A percentile compares a stretch with the other conserved stretches of the same genome.
Conservation (phyloP, 139 green algal species). For the Asterochloris sp. region DNA sequence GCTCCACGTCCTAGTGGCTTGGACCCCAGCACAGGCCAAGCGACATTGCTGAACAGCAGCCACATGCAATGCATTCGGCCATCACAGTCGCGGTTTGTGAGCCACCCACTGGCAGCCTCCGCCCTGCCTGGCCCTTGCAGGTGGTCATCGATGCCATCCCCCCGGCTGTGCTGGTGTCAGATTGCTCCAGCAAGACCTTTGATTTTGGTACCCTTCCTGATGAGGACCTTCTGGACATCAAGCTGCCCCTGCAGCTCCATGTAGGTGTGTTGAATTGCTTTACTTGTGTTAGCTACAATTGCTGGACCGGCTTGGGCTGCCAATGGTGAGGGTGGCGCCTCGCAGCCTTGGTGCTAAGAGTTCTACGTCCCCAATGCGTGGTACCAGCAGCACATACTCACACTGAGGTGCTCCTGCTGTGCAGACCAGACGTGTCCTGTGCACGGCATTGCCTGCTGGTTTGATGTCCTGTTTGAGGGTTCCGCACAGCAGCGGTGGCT, state of each 20-base stretch:
- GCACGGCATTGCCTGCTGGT: constrained; percentile 92
- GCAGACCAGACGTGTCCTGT: constrained; percentile 44
- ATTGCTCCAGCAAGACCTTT: constrained; percentile 46
- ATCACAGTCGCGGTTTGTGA: background rate
- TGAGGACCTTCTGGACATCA: constrained; percentile 74
- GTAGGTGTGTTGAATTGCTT: constrained; percentile 1
- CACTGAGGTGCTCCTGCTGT: background rate
- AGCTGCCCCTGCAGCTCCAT: constrained; percentile 67
- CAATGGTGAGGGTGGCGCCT: background rate
- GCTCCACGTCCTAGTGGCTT: no score
- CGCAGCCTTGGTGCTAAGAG: no score
- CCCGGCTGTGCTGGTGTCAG: constrained; percentile 64
- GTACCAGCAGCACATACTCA: background rate
- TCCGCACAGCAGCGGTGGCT: constrained; percentile 66
- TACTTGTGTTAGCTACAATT: background rate
- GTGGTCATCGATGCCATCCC: constrained; percentile 94
- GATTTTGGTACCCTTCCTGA: constrained; percentile 76
- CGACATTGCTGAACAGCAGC: no score
- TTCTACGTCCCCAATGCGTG: background rate
- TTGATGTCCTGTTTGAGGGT: constrained; percentile 92
- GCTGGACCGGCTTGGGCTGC: background rate
- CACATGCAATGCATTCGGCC: no score
- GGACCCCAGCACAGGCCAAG: no score
- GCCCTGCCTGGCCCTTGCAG: constrained; percentile 35
- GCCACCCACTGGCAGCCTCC: background rate